A percentile compares a stretch with the other conserved stretches of the same genome.
Evolutionary conservation across 768 basidiomycete genomes (phyloP).

Genomic region (Peribolospora kevripleyi): DNA sequence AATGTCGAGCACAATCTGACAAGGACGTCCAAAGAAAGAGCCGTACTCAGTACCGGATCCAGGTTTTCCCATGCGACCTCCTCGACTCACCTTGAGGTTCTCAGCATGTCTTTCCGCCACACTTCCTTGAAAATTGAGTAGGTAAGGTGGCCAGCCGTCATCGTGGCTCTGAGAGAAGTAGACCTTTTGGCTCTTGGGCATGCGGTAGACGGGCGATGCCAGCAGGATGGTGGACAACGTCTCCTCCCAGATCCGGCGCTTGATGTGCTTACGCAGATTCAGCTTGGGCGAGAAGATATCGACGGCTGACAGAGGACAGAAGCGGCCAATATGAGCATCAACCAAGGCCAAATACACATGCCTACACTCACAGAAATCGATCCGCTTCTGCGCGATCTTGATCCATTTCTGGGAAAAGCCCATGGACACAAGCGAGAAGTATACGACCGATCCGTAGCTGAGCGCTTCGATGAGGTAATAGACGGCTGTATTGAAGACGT

Average conservation of each 20-base stretch:
- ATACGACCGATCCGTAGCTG: constrained; percentile 34
- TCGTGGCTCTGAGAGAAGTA: constrained; percentile 31
- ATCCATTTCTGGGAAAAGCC: constrained; percentile 30
- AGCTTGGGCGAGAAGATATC: constrained; percentile 55
- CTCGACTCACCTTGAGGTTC: constrained; percentile 38
- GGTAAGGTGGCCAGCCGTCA: constrained; percentile 42
- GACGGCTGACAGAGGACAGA: constrained; percentile 27
- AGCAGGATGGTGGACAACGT: constrained; percentile 40
- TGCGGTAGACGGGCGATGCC: constrained; percentile 33
- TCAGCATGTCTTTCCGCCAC: constrained; percentile 51
- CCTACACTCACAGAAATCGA: constrained; percentile 43
- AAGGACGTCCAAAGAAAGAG: neutral
- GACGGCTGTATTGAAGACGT: constrained; percentile 36
- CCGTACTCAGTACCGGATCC: neutral
- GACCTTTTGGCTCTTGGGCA: constrained; percentile 36
- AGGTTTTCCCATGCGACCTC: neutral
- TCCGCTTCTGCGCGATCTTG: constrained; percentile 28
- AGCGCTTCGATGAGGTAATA: constrained; percentile 33
- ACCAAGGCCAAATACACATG: neutral
- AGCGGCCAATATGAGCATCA: neutral
- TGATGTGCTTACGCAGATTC: constrained; percentile 26
- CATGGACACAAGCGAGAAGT: constrained; percentile 39
- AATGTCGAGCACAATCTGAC: constrained; percentile 47
- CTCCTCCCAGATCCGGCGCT: constrained; percentile 58
- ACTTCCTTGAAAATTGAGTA: constrained; percentile 36